Base-by-base conservation (phyloP, 495 filamentous ascomycete genomes). In the Hypoxylon crocopeplum region DNA sequence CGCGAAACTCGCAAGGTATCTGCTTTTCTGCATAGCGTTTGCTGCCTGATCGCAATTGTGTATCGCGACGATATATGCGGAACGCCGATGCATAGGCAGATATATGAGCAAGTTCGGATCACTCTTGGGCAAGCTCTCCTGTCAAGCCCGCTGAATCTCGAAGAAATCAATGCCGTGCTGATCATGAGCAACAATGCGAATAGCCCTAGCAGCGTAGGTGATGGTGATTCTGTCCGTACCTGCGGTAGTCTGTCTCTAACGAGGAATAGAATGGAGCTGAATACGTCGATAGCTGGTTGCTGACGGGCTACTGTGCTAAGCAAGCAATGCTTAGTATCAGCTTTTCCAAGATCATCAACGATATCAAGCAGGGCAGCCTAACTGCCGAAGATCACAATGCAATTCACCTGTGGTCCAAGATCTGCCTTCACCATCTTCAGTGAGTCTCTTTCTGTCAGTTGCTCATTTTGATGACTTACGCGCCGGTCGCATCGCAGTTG, bases 161-260 rank as follows among this genome's bases (percentile, higher is more conserved):
- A 69, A 30, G 67, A 69, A 36, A 62, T 69, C 32, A 69, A 69
- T 20, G 67, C 67, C 7, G 51, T 69, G 45, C 37, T 69, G 25
- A 69, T 69, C 39, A 69, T 69, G 67, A 69, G 67, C 38, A 64
- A 69, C 19, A 69, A 67, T 56, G 67, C 67, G 32, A 69, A 67
- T 44, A 55, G 56, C 24, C 67, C 67, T 24, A 66, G 60, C 22
- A 58, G 56, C 37, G 67, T 69, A 41, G 42, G 67, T 44, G 20
- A 5, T 6, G 4, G n/a, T 17, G 12, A 12, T 17, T 24, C 8
- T 21, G 4, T 38, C 15, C 7, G 7, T 30, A 24, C 13, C 0
- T 21, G 15, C 30, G 8, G 24, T 40, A 38, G 6, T 17, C 7
- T 6, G 13, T 22, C 20, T 17, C 40, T 66, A n/a, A 66, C 41